Conservation (phyloP, 768 basidiomycete genomes). For the Psilocybe cubensis region DNA sequence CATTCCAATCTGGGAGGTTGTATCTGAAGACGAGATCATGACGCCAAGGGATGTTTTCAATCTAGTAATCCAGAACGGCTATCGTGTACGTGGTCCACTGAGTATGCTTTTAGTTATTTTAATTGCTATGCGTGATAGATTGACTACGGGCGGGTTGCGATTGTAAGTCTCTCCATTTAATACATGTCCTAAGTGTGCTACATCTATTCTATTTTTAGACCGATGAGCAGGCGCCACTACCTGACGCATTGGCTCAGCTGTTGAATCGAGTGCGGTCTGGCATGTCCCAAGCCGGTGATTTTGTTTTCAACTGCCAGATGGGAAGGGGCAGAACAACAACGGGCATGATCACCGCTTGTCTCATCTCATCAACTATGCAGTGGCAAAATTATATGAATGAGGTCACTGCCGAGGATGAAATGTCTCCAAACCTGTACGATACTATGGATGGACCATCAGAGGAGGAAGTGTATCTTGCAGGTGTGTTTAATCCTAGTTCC, state of each 20-base stretch:
- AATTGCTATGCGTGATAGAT: constrained; percentile 48
- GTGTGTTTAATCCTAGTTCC: constrained; percentile 40
- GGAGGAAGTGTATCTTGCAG: constrained; percentile 88
- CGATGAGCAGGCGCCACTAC: constrained; percentile 95
- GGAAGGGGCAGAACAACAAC: constrained; percentile 91
- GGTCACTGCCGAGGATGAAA: constrained; percentile 37
- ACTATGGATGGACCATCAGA: constrained; percentile 83
- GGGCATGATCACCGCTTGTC: constrained; percentile 90
- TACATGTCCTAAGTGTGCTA: constrained; percentile 2
- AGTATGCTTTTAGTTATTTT: background rate
- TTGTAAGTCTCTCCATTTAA: constrained; percentile 54
- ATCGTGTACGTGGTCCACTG: constrained; percentile 51
- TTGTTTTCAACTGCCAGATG: constrained; percentile 98
- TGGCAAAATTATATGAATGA: constrained; percentile 54
- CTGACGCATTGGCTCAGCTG: constrained; percentile 80
- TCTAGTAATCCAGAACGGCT: constrained; percentile 76
- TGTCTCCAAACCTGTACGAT: constrained; percentile 53
- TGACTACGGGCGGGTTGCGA: constrained; percentile 86
- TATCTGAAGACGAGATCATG: constrained; percentile 80
- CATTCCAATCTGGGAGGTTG: constrained; percentile 93
- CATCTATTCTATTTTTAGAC: constrained; percentile 69
- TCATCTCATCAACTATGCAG: constrained; percentile 76
- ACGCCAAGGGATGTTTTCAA: constrained; percentile 85
- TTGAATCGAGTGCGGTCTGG: constrained; percentile 71
- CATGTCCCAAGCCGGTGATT: constrained; percentile 66